Percentiles rank a stretch among this genome's conserved stretches.
Evolutionary conservation across 257 asterid species (phyloP).

Genomic region (Solanum stenotomum): DNA sequence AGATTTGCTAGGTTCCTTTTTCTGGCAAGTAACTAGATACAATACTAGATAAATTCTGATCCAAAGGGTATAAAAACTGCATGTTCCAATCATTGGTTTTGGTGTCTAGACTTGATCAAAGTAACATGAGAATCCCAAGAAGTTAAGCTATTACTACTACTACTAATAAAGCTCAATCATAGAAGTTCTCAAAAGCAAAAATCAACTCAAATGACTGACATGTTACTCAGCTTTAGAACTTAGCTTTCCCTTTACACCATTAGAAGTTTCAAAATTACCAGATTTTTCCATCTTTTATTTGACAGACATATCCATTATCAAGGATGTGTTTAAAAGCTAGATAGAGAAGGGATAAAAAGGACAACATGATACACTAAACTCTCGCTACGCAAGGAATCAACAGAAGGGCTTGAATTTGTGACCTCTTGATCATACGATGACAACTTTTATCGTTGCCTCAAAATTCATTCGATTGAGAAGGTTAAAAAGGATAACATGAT

Average conservation of each 20-base stretch:
- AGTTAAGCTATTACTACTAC: not conserved
- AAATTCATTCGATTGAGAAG: not conserved
- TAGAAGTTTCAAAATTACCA: not conserved
- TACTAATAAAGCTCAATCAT: conserved; percentile 10
- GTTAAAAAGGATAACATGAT: not conserved
- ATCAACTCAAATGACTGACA: conserved; percentile 1
- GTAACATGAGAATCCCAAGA: conserved; percentile 34
- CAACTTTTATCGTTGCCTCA: not conserved
- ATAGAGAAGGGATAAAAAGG: not conserved
- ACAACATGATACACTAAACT: not conserved
- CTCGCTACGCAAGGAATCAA: no score
- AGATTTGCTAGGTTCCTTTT: not conserved
- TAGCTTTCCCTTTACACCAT: not conserved
- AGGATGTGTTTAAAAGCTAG: not conserved
- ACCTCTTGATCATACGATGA: not conserved
- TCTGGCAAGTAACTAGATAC: conserved; percentile 3
- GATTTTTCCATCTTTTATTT: not conserved
- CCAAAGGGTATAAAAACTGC: conserved; percentile 11
- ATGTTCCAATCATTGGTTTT: conserved; percentile 26
- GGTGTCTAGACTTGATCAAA: conserved; percentile 27
- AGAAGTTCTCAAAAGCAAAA: conserved; percentile 27
- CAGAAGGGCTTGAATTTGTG: not conserved
- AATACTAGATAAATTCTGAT: conserved; percentile 15
- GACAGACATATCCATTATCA: not conserved
- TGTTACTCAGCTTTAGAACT: not conserved